These are phyloP conservation scores for Sonneratia alba DNA, from an alignment of 345 rosid species.

Conservation along the genomic window DNA sequence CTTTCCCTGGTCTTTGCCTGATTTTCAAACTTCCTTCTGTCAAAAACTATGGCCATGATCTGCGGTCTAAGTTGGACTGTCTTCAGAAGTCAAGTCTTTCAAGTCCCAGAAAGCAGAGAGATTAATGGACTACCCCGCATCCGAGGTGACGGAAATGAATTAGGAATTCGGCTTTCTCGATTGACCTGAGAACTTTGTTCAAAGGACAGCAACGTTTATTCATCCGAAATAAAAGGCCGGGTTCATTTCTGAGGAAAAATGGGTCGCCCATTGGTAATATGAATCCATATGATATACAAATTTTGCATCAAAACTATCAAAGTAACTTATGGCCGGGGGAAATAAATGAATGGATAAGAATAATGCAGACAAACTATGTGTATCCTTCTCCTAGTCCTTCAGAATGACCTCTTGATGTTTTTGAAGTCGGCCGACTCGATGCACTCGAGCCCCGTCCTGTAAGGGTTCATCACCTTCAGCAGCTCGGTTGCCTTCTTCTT, in stretches of 20 bases:
- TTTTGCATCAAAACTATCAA: neutral
- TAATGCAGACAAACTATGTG: neutral
- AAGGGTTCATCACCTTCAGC: conserved; percentile 50
- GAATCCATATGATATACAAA: neutral
- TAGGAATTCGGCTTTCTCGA: neutral
- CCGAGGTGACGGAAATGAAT: neutral
- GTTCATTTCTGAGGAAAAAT: neutral
- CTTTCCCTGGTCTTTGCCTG: neutral
- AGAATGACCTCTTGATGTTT: conserved; percentile 49
- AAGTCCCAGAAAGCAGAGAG: neutral
- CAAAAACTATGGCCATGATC: neutral
- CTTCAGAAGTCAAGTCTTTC: neutral
- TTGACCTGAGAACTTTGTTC: neutral
- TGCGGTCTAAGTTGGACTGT: neutral
- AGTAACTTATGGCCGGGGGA: neutral
- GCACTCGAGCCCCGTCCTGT: conserved; percentile 43
- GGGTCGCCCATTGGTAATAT: neutral
- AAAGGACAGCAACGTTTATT: neutral
- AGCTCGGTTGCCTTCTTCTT: conserved; percentile 52
- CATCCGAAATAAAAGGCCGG: too few relatives aligned
- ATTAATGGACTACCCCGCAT: neutral
- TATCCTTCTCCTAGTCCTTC: conserved; percentile 1
- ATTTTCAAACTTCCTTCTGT: neutral
- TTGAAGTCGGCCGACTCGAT: conserved; percentile 50
- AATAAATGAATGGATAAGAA: neutral